phyloP scores from a whole-genome alignment of 495 filamentous ascomycete species.

The Aspergillus funiculosus region DNA sequence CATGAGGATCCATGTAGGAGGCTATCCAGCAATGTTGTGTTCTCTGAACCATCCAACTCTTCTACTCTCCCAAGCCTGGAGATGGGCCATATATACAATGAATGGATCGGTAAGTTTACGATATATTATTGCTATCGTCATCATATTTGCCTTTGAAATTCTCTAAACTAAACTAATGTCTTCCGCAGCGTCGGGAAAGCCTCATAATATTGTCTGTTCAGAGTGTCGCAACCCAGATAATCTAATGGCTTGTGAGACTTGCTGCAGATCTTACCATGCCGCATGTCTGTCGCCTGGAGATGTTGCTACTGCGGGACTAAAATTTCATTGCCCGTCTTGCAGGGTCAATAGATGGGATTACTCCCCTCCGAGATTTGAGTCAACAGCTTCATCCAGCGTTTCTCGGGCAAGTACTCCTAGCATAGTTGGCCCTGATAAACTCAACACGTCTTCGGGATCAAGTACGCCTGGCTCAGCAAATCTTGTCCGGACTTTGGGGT shows the following conservation, averaged over 20 bases:
- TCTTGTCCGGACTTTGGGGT: not conserved
- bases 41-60: not conserved
- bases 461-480: not conserved
- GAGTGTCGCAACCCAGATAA: constrained; percentile 26
- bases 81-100: constrained; percentile 26
- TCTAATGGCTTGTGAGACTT: constrained; percentile 28
- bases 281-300: constrained; percentile 20
- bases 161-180: not conserved
- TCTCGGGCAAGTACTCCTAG: constrained; percentile 16
- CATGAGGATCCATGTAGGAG: not conserved
- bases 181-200: constrained; percentile 24
- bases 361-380: constrained; percentile 14
- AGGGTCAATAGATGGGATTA: constrained; percentile 24
- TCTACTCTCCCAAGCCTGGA: constrained; percentile 15
- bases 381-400: constrained; percentile 9
- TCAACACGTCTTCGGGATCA: constrained; percentile 6
- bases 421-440: not conserved
- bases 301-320: not conserved
- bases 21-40: not conserved
- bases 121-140: not conserved
- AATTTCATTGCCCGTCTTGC: constrained; percentile 28
- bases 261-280: constrained; percentile 33
- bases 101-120: constrained; percentile 24
- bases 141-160: not conserved
- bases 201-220: constrained; percentile 32